These are phyloP conservation scores for Yamagishiella unicocca DNA, from an alignment of 139 green algal species.

Conservation along the genomic window DNA sequence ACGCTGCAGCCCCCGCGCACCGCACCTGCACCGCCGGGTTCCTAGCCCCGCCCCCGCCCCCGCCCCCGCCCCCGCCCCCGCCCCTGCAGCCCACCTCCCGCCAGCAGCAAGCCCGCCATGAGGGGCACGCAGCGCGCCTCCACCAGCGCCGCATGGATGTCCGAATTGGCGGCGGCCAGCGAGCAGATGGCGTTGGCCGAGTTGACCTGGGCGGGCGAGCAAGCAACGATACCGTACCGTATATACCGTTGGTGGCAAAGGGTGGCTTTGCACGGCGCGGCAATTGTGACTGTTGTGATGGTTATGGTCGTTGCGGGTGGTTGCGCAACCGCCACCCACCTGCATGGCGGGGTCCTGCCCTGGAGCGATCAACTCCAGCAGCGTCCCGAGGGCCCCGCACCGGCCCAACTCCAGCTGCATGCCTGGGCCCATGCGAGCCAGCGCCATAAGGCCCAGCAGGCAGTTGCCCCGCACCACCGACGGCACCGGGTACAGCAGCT, in stretches of 20 bases:
- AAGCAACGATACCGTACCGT: not conserved
- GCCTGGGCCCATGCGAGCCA: not conserved
- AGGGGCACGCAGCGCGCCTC: slow-evolving; percentile 16
- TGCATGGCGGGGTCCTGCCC: slow-evolving; percentile 37
- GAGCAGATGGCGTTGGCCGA: slow-evolving; percentile 31
- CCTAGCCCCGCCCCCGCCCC: no score
- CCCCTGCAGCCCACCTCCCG: not conserved
- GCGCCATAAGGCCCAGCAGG: slow-evolving; percentile 20
- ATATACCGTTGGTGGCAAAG: no score
- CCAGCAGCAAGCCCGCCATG: slow-evolving; percentile 1
- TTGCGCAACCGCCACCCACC: not conserved
- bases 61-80: not conserved
- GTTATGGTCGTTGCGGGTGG: no score
- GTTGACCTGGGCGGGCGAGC: not conserved
- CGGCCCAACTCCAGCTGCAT: slow-evolving; percentile 41
- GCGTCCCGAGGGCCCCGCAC: slow-evolving; percentile 3
- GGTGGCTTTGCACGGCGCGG: no score
- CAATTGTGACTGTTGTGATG: no score
- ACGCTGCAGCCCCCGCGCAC: no score
- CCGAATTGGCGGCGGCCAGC: slow-evolving; percentile 12
- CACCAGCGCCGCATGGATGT: slow-evolving; percentile 30
- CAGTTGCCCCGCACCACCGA: slow-evolving; percentile 8
- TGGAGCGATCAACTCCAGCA: slow-evolving; percentile 21
- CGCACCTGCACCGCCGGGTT: not conserved
- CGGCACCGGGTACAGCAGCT: slow-evolving; percentile 31